These are phyloP conservation scores for Suillus alpinus DNA, from an alignment of 768 basidiomycete genomes.

Conservation along the genomic window DNA sequence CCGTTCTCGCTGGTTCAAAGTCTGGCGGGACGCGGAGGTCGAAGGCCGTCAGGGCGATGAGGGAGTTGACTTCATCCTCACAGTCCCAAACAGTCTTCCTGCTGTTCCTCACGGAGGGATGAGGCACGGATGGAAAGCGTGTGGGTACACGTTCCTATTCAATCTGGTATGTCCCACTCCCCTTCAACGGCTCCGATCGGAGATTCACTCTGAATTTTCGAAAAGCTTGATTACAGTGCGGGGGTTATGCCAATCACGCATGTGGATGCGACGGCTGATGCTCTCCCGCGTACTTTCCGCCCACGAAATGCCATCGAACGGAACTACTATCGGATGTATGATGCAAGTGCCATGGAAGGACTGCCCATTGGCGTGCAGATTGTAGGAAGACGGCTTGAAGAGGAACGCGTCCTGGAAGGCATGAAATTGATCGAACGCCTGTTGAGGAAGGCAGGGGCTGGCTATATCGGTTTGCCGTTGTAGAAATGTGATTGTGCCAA, in stretches of 20 bases:
- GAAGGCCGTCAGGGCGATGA: slow-evolving; percentile 31
- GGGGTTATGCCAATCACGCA: slow-evolving; percentile 44
- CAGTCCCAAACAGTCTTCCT: slow-evolving; percentile 59
- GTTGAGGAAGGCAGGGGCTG: slow-evolving; percentile 20
- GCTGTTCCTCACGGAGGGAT: slow-evolving; percentile 54
- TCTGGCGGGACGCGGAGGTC: slow-evolving; percentile 27
- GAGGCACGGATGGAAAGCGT: slow-evolving; percentile 55
- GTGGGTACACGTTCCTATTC: slow-evolving; percentile 65
- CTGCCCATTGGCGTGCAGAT: slow-evolving; percentile 45
- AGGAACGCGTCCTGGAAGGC: slow-evolving; percentile 47
- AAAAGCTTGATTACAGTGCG: slow-evolving; percentile 43
- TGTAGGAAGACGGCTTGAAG: slow-evolving; percentile 41
- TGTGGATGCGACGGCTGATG: slow-evolving; percentile 35
- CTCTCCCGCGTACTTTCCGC: slow-evolving; percentile 20
- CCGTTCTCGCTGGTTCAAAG: slow-evolving; percentile 37
- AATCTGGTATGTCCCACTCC: slow-evolving; percentile 47
- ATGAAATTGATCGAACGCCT: slow-evolving; percentile 40
- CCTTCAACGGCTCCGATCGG: not conserved
- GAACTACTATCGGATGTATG: slow-evolving; percentile 41
- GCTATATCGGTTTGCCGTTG: slow-evolving; percentile 25
- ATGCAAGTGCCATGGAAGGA: slow-evolving; percentile 40
- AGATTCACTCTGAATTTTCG: not conserved
- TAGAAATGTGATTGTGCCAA: not conserved
- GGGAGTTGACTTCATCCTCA: slow-evolving; percentile 61
- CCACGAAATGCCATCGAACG: slow-evolving; percentile 37